phyloP scores from a whole-genome alignment of 805 yeast genomes.

The Brettanomyces custersianus region DNA sequence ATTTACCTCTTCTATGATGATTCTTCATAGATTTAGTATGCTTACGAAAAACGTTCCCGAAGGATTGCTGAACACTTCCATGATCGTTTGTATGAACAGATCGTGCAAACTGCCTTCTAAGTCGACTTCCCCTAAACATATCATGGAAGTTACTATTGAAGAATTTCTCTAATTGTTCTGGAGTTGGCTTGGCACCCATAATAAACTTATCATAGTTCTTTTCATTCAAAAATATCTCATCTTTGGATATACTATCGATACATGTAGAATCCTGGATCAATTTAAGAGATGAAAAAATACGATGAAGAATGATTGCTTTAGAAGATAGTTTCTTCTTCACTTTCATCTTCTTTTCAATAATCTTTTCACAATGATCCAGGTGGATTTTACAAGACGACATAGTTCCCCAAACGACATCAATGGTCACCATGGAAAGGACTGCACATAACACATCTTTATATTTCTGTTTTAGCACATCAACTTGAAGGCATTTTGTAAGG shows the following conservation, averaged over 20 bases:
- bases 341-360: conserved; percentile 60
- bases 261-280: conserved; percentile 72
- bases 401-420: conserved; percentile 86
- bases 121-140: conserved; percentile 14
- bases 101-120: conserved; percentile 1
- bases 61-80: background rate
- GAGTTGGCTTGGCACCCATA: conserved; percentile 21
- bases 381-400: conserved; percentile 78
- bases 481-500: conserved; percentile 48
- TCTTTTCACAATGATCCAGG: conserved; percentile 66
- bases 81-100: background rate
- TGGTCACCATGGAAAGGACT: conserved; percentile 75
- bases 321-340: conserved; percentile 58
- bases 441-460: conserved; percentile 82
- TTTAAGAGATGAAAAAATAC: conserved; percentile 68
- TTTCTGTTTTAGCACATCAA: conserved; percentile 47
- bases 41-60: background rate
- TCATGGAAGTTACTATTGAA: conserved; percentile 17
- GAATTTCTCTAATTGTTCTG: conserved; percentile 18
- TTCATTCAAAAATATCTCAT: conserved; percentile 28
- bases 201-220: conserved; percentile 25
- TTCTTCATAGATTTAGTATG: background rate
- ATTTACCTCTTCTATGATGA: conserved; percentile 22
- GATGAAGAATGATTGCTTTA: conserved; percentile 69
- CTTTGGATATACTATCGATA: conserved; percentile 26